Conservation (phyloP, 2,329 filamentous ascomycete genomes). For the Ceratocystis cacaofunesta region DNA sequence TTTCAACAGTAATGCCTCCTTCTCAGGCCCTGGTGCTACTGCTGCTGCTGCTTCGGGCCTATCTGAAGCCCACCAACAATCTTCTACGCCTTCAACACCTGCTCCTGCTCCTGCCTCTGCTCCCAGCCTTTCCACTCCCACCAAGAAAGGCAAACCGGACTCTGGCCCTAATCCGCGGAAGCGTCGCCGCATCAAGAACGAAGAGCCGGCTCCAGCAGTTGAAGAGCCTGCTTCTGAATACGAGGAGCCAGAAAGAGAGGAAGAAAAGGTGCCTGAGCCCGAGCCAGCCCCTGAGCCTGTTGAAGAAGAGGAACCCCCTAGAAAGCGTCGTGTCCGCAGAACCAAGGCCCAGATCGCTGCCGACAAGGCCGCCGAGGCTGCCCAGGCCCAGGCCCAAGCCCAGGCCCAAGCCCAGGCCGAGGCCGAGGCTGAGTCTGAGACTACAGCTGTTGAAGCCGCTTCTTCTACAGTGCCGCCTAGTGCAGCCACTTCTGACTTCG, state of each 20-base stretch:
- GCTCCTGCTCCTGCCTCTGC: not conserved
- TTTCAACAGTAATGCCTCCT: slow-evolving; percentile 24
- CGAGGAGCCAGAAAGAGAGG: not conserved
- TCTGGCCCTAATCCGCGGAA: slow-evolving; percentile 12
- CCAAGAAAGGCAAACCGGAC: not conserved
- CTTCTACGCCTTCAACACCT: slow-evolving; percentile 3
- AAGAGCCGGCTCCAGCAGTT: not conserved
- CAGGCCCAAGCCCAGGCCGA: not conserved
- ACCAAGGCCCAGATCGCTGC: slow-evolving; percentile 13
- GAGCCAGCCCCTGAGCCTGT: slow-evolving; percentile 20
- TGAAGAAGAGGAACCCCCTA: slow-evolving; percentile 25
- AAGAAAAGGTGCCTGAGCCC: slow-evolving; percentile 19
- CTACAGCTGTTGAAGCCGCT: not conserved
- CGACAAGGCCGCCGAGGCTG: slow-evolving; percentile 12
- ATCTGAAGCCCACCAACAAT: not conserved
- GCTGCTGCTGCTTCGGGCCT: not conserved
- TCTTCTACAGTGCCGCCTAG: not conserved
- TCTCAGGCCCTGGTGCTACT: not conserved
- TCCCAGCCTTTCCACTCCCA: not conserved
- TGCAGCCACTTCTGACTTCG: not conserved
- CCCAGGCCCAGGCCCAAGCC: not conserved
- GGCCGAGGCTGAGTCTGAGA: not conserved
- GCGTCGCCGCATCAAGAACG: slow-evolving; percentile 13
- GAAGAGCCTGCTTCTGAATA: not conserved
- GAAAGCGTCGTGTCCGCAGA: slow-evolving; percentile 22